Evolutionary conservation across 331 rosid genomes (phyloP), one percentile per base, ranked within the genome.

Genomic region (Malus hybrid): DNA sequence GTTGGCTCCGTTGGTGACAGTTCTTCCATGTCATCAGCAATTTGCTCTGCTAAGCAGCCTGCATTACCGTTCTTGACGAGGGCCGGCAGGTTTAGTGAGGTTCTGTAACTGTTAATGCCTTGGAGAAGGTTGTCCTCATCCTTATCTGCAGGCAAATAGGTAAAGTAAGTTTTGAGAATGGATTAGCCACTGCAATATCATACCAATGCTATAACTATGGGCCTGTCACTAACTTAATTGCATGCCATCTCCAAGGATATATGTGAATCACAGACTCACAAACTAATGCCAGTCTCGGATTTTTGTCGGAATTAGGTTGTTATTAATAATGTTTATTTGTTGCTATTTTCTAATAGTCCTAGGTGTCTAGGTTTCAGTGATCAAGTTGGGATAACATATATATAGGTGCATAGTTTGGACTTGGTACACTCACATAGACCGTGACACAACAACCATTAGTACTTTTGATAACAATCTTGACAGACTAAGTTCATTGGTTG

Each of bases 31-130:
- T 87, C 97, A 0, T 84, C 85, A 6, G 96, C 97, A 3, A 95
- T 71, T 36, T 87, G 83, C 18, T 83, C 87, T 1, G 97, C 96
- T 13, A 95, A 72, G 81, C 99, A 95, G 1, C 68, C 61, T 22
- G 99, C 97, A 24, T 87, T 92, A 4, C 44, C 82, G 67, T 83
- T 80, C 79, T 74, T 69, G 44, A n/a, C 39, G 8, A 95, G 77
- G 15, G 80, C 74, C 12, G 86, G 68, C 6, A 90, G 78, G 9
- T 72, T 87, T 46, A 19, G 59, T 0, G 92, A 78, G 18, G 83
- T 82, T 67, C 97, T 75, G 75, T 66, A 87, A 78, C 93, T 90
- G 76, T 92, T 92, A 31, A 94, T 54, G 73, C 97, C 99, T 86
- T 87, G 89, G 1, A 87, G 84, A 19, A 92, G 87, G 33, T 79